These are phyloP conservation scores for Tolypocladium endophyticum DNA, from an alignment of 2,329 filamentous ascomycete species.

Conservation along the genomic window DNA sequence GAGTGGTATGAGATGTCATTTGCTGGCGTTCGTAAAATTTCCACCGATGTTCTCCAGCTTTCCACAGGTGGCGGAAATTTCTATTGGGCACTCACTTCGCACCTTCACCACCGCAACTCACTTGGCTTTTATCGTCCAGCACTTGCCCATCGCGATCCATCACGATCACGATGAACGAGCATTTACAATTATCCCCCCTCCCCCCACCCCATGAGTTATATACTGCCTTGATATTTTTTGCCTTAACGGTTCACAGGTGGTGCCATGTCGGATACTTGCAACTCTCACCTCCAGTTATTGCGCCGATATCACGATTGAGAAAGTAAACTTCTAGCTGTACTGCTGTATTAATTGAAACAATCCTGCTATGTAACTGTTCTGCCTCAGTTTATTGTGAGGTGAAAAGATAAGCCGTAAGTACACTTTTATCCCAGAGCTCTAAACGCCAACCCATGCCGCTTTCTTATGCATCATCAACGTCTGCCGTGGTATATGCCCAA, in stretches of 20 bases:
- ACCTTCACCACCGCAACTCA: background rate
- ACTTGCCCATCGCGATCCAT: background rate
- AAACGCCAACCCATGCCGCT: constrained; percentile 1
- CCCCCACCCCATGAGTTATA: background rate
- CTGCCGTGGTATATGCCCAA: constrained; percentile 1
- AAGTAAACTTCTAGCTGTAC: background rate
- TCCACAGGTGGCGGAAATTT: constrained; percentile 11
- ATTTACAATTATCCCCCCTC: no score
- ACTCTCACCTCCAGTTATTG: background rate
- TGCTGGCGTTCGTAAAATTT: constrained; percentile 1
- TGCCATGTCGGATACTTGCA: background rate
- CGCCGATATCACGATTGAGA: no score
- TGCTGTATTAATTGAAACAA: background rate
- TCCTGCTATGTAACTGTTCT: constrained; percentile 8
- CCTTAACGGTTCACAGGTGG: background rate
- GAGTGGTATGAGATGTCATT: background rate
- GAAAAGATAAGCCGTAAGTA: constrained; percentile 6
- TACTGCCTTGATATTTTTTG: background rate
- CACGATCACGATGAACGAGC: no score
- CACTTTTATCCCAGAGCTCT: constrained; percentile 4
- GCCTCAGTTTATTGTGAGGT: constrained; percentile 9
- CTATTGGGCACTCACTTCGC: constrained; percentile 9
- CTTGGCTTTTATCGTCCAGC: no score
- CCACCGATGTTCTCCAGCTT: constrained; percentile 10
- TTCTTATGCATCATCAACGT: constrained; percentile 4